Evolutionary conservation across 371 early-diverging fungal species (phyloP), one percentile per base, ranked within the genome.

Genomic region (Mortierella sp.): DNA sequence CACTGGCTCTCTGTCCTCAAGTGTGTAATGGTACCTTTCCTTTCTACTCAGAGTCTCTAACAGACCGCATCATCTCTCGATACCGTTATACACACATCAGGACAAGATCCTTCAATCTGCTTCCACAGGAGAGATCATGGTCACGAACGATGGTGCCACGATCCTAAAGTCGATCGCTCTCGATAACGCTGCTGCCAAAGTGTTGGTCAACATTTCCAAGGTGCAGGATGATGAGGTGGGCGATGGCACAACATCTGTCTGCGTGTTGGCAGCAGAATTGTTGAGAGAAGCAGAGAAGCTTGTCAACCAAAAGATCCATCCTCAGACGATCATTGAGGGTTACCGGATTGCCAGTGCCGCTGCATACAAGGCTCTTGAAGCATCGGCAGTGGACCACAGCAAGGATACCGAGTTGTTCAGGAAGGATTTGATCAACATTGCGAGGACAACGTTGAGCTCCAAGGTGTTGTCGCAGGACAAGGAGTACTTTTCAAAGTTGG

Each of bases 211-310:
- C 85, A 91, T 95, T 58, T 97, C 99, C 64, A 96, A 98, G 80
- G 98, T 96, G 14, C 99, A 99, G 86, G 99, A 99, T 83, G 98
- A 96, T 82, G 99, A 99, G 83, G 99, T 99, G 26, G 99, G 99
- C 58, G 99, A 99, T 83, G 99, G 99, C 51, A 99, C 99, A 16
- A 99, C 99, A 28, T 96, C 98, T 6, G 99, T 99, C 18, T 96
- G 98, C 79, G 97, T 99, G 38, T 87, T 99, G 57, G 98, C 99
- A 14, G 93, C 98, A 28, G 97, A 99, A 82, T 84, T 99, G 60
- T 87, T 99, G 71, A 88, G 98, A 49, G 97, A 99, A 87, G 98
- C 97, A 19, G 98, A 98, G 79, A 90, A 91, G 68, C 87, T 99
- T 38, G 88, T 98, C 67, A 89, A 89, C 71, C 93, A 92, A 78